Evolutionary conservation across 2,329 filamentous ascomycete genomes (phyloP).

Genomic region (Claviceps arundinis): DNA sequence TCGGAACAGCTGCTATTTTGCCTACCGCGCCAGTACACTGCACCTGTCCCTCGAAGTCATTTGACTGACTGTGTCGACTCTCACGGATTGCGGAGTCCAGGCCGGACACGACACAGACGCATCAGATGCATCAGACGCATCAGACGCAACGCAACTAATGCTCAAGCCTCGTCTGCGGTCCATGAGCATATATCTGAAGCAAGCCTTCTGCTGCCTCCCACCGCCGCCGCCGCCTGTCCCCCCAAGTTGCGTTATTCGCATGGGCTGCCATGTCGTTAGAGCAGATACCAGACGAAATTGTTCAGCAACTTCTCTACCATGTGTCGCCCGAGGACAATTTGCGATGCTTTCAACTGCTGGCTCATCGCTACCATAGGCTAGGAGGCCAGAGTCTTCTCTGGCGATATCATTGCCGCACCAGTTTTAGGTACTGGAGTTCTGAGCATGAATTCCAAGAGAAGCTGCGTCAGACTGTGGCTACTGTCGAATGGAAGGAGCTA

Average conservation of each 20-base stretch:
- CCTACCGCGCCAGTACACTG: not conserved
- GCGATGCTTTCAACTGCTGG: slow-evolving; percentile 37
- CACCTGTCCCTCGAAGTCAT: not conserved
- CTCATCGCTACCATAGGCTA: slow-evolving; percentile 49
- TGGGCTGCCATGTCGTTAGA: slow-evolving; percentile 24
- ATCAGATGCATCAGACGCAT: not conserved
- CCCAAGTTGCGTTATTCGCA: slow-evolving; percentile 5
- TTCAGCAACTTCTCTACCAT: slow-evolving; percentile 63
- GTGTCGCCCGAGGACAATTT: slow-evolving; percentile 42
- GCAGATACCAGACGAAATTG: slow-evolving; percentile 66
- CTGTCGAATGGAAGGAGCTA: slow-evolving; percentile 61
- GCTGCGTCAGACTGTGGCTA: slow-evolving; percentile 35
- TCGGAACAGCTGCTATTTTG: not conserved
- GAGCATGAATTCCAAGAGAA: slow-evolving; percentile 47
- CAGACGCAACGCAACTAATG: not conserved
- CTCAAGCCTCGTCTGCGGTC: not conserved
- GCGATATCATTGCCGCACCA: slow-evolving; percentile 56
- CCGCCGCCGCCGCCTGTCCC: not conserved
- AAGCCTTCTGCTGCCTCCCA: not conserved
- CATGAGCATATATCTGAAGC: not conserved
- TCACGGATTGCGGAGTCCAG: not conserved
- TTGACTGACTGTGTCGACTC: not conserved
- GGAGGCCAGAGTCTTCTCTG: slow-evolving; percentile 65
- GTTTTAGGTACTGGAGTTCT: slow-evolving; percentile 64
- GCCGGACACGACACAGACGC: not conserved